Conservation (phyloP, 2,329 filamentous ascomycete genomes). For the Talaromyces albobiverticillius region DNA sequence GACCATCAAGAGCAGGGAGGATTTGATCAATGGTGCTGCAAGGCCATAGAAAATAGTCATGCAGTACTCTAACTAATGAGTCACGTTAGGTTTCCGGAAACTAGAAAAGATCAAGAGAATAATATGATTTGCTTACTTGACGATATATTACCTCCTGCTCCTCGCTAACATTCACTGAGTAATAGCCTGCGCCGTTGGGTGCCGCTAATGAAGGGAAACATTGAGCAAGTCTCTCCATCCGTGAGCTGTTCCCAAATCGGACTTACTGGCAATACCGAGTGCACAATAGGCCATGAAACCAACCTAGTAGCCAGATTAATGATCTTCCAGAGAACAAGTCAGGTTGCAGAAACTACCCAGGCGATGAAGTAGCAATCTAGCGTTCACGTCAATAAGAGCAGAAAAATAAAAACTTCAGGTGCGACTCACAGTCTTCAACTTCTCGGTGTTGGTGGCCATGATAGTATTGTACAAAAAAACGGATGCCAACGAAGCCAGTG, state of each 20-base stretch:
- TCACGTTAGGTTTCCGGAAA: background rate
- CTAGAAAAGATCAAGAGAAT: background rate
- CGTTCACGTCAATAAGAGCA: background rate
- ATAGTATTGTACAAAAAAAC: background rate
- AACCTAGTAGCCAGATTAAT: background rate
- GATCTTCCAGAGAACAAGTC: background rate
- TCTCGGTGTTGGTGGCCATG: background rate
- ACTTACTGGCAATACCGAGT: background rate
- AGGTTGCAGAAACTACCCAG: conserved; percentile 2
- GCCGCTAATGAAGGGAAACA: background rate
- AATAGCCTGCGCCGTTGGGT: conserved; percentile 1
- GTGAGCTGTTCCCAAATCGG: background rate
- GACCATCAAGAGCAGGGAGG: conserved; percentile 3
- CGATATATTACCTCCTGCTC: conserved; percentile 1
- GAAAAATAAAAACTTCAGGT: background rate
- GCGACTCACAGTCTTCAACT: background rate
- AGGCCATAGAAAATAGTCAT: conserved; percentile 1
- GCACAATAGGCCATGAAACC: background rate
- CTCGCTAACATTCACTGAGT: conserved; percentile 1
- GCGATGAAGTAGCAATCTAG: conserved; percentile 1
- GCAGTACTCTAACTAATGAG: conserved; percentile 1
- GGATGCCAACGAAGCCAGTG: background rate
- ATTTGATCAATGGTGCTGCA: conserved; percentile 5
- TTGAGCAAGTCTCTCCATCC: too few species aligned
- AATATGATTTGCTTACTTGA: background rate